Evolutionary conservation across 495 filamentous ascomycete species (phyloP).

Genomic region (Hypoxylon fuscum): DNA sequence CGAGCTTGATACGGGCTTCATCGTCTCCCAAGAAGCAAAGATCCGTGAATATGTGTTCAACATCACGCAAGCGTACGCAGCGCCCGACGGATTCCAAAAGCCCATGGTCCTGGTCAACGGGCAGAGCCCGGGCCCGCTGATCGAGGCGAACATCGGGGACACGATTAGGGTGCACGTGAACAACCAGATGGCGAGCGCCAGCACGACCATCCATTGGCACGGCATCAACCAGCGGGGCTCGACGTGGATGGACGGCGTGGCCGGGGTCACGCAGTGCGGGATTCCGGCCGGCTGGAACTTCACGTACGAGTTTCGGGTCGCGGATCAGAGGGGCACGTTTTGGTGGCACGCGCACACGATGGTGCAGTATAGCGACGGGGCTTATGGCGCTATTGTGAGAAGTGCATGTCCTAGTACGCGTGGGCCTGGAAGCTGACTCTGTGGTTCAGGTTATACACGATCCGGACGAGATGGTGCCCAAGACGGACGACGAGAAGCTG

Average conservation of each 20-base stretch:
- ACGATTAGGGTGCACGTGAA: slow-evolving; percentile 41
- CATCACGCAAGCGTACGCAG: slow-evolving; percentile 33
- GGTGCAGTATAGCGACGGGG: slow-evolving; percentile 40
- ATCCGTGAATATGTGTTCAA: slow-evolving; percentile 44
- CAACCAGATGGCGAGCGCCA: slow-evolving; percentile 37
- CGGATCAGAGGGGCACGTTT: slow-evolving; percentile 43
- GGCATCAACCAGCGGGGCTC: slow-evolving; percentile 42
- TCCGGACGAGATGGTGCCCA: slow-evolving; percentile 39
- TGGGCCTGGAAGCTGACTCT: not conserved
- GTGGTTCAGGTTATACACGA: slow-evolving; percentile 37
- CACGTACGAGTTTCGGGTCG: slow-evolving; percentile 45
- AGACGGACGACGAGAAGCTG: slow-evolving; percentile 40
- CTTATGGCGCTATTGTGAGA: slow-evolving; percentile 42
- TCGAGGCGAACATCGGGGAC: slow-evolving; percentile 61
- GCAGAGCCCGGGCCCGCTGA: slow-evolving; percentile 64
- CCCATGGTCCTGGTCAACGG: slow-evolving; percentile 65
- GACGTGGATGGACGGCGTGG: slow-evolving; percentile 45
- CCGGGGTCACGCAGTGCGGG: slow-evolving; percentile 45
- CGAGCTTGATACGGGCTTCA: slow-evolving; percentile 38
- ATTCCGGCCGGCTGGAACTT: slow-evolving; percentile 41
- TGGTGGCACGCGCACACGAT: slow-evolving; percentile 45
- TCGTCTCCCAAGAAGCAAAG: slow-evolving; percentile 4
- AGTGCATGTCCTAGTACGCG: not conserved
- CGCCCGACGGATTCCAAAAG: slow-evolving; percentile 62
- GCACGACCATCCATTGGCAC: slow-evolving; percentile 49